Percentiles rank a stretch among this genome's conserved stretches.
Evolutionary conservation across 2,329 filamentous ascomycete species (phyloP).

Genomic region (Myriosclerotinia scirpicola): DNA sequence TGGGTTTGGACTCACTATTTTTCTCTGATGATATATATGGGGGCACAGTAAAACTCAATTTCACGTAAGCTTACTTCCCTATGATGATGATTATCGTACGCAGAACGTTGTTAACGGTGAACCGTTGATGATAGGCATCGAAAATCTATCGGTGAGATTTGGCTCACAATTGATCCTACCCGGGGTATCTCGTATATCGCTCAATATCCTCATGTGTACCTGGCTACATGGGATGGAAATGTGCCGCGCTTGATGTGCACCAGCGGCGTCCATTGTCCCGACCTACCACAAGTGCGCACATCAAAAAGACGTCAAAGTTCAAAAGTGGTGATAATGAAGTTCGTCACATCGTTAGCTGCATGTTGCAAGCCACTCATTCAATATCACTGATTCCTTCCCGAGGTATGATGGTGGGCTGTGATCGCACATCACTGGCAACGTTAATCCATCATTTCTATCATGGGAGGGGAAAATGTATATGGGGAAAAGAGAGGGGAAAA

Average conservation of each 20-base stretch:
- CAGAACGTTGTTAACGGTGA: constrained; percentile 1
- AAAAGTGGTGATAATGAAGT: constrained; percentile 9
- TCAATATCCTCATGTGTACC: neutral
- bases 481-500: neutral
- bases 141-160: neutral
- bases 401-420: neutral
- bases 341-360: constrained; percentile 18
- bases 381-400: neutral
- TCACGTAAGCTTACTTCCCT: constrained; percentile 15
- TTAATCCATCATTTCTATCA: neutral
- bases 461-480: neutral
- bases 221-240: constrained; percentile 12
- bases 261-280: constrained; percentile 11
- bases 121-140: neutral
- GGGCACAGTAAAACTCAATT: neutral
- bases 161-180: neutral
- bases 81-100: neutral
- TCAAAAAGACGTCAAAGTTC: constrained; percentile 7
- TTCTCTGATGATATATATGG: neutral
- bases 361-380: neutral
- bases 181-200: neutral
- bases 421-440: neutral
- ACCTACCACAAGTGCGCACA: neutral
- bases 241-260: constrained; percentile 6
- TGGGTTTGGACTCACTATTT: neutral